Evolutionary conservation across 2,329 filamentous ascomycete genomes (phyloP).

Genomic region (Alternaria infectoria): DNA sequence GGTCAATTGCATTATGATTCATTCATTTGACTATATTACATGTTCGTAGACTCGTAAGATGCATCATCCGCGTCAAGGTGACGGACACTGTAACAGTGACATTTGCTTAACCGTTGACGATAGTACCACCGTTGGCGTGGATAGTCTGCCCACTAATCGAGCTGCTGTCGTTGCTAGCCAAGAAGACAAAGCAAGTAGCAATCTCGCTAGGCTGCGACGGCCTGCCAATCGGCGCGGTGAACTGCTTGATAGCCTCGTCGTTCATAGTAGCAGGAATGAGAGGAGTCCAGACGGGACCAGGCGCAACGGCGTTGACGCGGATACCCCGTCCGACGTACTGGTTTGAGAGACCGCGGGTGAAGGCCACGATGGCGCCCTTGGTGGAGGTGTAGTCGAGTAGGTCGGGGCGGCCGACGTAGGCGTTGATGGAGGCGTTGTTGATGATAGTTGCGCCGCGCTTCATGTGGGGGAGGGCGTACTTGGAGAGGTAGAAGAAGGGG

Average conservation of each 20-base stretch:
- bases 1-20: not conserved
- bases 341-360: conserved; percentile 78
- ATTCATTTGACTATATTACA: not conserved
- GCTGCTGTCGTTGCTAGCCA: conserved; percentile 76
- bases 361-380: conserved; percentile 79
- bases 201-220: conserved; percentile 83
- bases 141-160: conserved; percentile 76
- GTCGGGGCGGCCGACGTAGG: conserved; percentile 79
- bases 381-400: conserved; percentile 83
- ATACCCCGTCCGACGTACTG: conserved; percentile 76
- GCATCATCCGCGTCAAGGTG: not conserved
- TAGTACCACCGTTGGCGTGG: conserved; percentile 60
- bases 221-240: conserved; percentile 75
- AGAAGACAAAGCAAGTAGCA: conserved; percentile 80
- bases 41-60: conserved; percentile 7
- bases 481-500: conserved; percentile 79
- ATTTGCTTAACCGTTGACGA: conserved; percentile 40
- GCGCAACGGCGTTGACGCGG: conserved; percentile 76
- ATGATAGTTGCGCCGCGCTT: conserved; percentile 77
- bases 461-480: conserved; percentile 79
- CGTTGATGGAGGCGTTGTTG: conserved; percentile 85
- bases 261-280: conserved; percentile 52
- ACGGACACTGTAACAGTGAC: not conserved
- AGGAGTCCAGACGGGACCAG: conserved; percentile 64
- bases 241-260: conserved; percentile 70